phyloP scores from a whole-genome alignment of 2,329 filamentous ascomycete species.

The Penicillium sp. region DNA sequence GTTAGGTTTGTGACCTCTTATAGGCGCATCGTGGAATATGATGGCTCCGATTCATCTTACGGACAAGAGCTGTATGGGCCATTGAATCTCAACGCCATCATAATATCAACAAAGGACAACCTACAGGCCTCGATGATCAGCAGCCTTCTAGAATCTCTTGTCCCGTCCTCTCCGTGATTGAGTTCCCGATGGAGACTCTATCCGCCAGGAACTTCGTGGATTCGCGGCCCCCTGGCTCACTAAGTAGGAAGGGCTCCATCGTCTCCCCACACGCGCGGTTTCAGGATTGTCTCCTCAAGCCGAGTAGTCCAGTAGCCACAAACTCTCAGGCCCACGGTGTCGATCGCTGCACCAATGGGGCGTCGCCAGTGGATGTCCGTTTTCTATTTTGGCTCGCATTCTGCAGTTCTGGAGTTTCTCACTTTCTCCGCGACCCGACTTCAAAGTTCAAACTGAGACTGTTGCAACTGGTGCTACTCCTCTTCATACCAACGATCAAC shows the following conservation, averaged over 20 bases:
- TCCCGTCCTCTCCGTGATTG: not conserved
- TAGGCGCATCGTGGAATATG: not conserved
- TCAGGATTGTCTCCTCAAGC: not conserved
- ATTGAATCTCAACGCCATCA: not conserved
- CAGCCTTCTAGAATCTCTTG: not conserved
- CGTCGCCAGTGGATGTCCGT: not conserved
- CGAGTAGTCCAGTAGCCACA: not conserved
- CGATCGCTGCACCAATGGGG: not conserved
- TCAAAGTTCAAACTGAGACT: no score
- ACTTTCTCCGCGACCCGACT: not conserved
- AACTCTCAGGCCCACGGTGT: not conserved
- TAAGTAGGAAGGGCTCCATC: not conserved
- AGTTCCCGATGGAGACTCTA: not conserved
- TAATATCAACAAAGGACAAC: not conserved
- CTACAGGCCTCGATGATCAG: not conserved
- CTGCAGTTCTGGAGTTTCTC: not conserved
- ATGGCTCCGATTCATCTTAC: not conserved
- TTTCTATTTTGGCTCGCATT: not conserved
- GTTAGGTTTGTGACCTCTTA: not conserved
- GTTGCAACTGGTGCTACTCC: no score
- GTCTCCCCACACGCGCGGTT: not conserved
- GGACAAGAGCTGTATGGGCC: no score
- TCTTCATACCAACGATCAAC: no score
- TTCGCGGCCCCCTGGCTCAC: not conserved
- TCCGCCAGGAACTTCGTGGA: not conserved